Evolutionary conservation across 192 early-diverging fungal species (phyloP).

Genomic region (Backusella morwellensis): DNA sequence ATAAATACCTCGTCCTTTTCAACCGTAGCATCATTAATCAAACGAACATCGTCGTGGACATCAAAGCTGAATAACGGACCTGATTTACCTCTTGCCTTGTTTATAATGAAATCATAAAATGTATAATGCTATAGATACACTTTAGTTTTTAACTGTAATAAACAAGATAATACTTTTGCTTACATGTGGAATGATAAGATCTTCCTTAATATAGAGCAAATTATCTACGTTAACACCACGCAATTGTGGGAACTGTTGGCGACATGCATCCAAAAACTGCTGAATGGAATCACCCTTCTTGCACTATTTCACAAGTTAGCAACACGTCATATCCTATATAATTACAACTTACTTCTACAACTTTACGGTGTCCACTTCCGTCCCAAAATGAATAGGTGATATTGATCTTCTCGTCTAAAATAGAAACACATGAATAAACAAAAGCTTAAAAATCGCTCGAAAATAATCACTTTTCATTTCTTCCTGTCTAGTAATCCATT

Average conservation of each 20-base stretch:
- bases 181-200: conserved; percentile 93
- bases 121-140: conserved; percentile 56
- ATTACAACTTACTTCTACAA: conserved; percentile 52
- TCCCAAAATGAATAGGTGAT: conserved; percentile 98
- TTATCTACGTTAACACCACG: conserved; percentile 80
- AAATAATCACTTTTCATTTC: conserved; percentile 65
- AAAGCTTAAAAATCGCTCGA: not conserved
- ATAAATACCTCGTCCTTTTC: conserved; percentile 82
- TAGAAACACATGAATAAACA: not conserved
- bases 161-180: conserved; percentile 7
- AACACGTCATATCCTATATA: no score
- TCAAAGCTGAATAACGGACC: conserved; percentile 94
- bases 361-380: conserved; percentile 88
- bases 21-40: conserved; percentile 74
- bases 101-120: conserved; percentile 95
- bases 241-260: conserved; percentile 80
- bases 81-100: conserved; percentile 93
- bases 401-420: conserved; percentile 65
- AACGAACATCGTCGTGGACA: conserved; percentile 89
- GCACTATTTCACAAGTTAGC: conserved; percentile 41
- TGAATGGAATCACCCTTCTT: conserved; percentile 85
- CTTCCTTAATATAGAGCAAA: conserved; percentile 92
- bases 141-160: not conserved
- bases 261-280: conserved; percentile 82
- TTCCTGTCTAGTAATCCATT: conserved; percentile 86